Evolutionary conservation across 1,284 basidiomycete genomes (phyloP).

Genomic region (Moniliella sp.): DNA sequence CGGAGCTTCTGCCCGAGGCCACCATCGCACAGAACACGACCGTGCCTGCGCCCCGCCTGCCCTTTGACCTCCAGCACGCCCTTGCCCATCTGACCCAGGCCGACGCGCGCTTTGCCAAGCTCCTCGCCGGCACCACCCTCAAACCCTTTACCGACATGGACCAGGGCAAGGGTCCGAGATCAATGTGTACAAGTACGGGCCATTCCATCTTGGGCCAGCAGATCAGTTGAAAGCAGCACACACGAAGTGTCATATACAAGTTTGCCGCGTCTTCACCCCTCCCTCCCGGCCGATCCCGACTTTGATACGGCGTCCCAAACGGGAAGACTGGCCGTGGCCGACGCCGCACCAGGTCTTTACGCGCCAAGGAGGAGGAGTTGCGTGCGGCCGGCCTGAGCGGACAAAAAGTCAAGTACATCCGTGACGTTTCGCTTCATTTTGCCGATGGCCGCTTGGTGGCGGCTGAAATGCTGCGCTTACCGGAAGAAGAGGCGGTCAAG

Average conservation of each 20-base stretch:
- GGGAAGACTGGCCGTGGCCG: slow-evolving; percentile 24
- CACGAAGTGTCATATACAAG: slow-evolving; percentile 58
- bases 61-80: background rate
- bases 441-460: slow-evolving; percentile 22
- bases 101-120: background rate
- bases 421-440: slow-evolving; percentile 20
- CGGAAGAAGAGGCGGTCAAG: slow-evolving; percentile 15
- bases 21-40: background rate
- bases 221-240: slow-evolving; percentile 70
- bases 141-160: background rate
- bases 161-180: slow-evolving; percentile 3
- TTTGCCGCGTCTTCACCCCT: slow-evolving; percentile 47
- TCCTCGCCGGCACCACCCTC: background rate
- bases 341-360: slow-evolving; percentile 16
- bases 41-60: background rate
- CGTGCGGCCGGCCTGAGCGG: slow-evolving; percentile 21
- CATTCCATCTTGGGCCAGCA: slow-evolving; percentile 59
- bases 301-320: slow-evolving; percentile 12
- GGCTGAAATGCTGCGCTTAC: slow-evolving; percentile 12
- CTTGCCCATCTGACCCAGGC: background rate
- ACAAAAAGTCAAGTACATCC: slow-evolving; percentile 25
- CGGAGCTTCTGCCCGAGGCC: background rate
- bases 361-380: slow-evolving; percentile 13
- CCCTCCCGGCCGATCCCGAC: slow-evolving; percentile 21
- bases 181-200: slow-evolving; percentile 37